A percentile compares a stretch with the other conserved stretches of the same genome.
Evolutionary conservation across 1,139 yeast genomes (phyloP).

Genomic region (Zygoascus meyerae): DNA sequence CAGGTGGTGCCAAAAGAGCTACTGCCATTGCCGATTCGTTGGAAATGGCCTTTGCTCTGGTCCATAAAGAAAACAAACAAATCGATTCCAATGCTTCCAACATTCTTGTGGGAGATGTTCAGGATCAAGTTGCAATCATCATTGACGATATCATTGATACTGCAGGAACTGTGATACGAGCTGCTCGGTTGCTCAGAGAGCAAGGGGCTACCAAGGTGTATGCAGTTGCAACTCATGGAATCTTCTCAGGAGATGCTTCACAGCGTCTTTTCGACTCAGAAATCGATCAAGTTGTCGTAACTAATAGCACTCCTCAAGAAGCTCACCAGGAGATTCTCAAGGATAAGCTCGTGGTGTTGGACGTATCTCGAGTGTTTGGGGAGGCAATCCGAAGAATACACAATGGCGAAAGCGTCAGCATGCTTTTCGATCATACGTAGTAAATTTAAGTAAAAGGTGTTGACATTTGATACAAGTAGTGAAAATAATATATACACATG

Average conservation of each 20-base stretch:
- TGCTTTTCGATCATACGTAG: constrained; percentile 71
- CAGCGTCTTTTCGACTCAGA: constrained; percentile 60
- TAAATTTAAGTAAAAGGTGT: neutral
- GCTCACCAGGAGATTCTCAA: constrained; percentile 47
- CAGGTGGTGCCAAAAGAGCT: constrained; percentile 97
- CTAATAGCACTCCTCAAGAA: constrained; percentile 89
- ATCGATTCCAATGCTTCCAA: constrained; percentile 45
- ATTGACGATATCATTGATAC: constrained; percentile 94
- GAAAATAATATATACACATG: no score
- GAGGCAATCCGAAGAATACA: constrained; percentile 95
- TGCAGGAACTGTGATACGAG: constrained; percentile 84
- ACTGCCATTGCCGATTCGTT: constrained; percentile 88
- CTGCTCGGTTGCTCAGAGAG: constrained; percentile 84
- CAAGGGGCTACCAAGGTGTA: constrained; percentile 86
- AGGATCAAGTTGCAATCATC: constrained; percentile 73
- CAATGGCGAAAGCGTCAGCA: constrained; percentile 92
- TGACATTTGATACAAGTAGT: no score
- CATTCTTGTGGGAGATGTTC: constrained; percentile 91
- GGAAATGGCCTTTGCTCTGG: constrained; percentile 86
- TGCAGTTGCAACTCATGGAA: constrained; percentile 88
- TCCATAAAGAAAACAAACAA: constrained; percentile 87
- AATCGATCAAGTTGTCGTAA: constrained; percentile 80
- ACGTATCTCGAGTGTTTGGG: constrained; percentile 80
- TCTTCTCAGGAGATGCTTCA: constrained; percentile 88
- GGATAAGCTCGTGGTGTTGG: constrained; percentile 71